Percentiles rank a stretch among this genome's conserved stretches.
Evolutionary conservation across 805 yeast genomes (phyloP).

Genomic region (Candida boleticola): DNA sequence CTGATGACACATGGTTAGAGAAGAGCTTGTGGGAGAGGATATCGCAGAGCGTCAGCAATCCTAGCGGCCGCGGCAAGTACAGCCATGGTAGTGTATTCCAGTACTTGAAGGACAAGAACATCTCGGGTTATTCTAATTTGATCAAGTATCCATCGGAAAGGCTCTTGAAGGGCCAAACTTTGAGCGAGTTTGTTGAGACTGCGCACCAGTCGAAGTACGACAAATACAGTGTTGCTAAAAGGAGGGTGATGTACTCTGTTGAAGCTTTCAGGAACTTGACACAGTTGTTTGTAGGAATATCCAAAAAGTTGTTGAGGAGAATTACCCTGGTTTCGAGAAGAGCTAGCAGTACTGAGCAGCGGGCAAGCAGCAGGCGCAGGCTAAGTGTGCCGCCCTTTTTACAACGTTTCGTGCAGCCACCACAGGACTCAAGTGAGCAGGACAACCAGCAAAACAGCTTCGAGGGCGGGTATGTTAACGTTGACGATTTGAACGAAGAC

Average conservation of each 20-base stretch:
- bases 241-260: background rate
- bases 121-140: constrained; percentile 23
- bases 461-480: background rate
- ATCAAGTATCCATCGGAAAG: constrained; percentile 22
- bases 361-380: no score
- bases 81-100: background rate
- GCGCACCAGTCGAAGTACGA: background rate
- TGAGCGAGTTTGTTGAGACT: background rate
- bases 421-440: background rate
- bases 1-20: constrained; percentile 58
- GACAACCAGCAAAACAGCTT: background rate
- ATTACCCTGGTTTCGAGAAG: constrained; percentile 1
- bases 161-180: constrained; percentile 4
- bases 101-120: background rate
- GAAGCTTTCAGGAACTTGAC: background rate
- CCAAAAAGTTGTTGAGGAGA: background rate
- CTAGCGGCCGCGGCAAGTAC: background rate
- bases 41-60: background rate
- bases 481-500: background rate
- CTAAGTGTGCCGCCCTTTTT: background rate
- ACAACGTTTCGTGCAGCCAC: background rate
- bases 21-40: constrained; percentile 21
- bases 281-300: background rate
- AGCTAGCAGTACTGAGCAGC: constrained; percentile 4
- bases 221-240: background rate